Percentiles rank a stretch among this genome's conserved stretches.
Evolutionary conservation across 257 asterid genomes (phyloP).

Genomic region (Linderniella brevidens): DNA sequence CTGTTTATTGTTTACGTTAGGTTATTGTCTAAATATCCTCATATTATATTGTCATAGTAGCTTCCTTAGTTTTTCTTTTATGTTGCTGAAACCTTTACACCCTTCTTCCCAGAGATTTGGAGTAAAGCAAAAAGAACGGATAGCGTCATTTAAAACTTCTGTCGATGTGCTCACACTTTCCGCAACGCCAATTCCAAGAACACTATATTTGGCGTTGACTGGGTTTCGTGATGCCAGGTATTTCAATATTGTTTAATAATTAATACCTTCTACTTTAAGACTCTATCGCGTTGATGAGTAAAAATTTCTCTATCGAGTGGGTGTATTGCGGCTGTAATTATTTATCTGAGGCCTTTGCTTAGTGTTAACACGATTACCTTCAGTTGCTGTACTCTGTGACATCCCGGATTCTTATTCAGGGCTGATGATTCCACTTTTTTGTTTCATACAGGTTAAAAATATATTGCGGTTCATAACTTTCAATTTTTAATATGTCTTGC

Average conservation of each 20-base stretch:
- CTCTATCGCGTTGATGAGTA: too few relatives aligned
- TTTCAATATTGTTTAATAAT: too few relatives aligned
- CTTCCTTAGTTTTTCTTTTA: too few relatives aligned
- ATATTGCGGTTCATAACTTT: not conserved
- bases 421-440: not conserved
- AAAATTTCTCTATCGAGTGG: too few relatives aligned
- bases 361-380: too few relatives aligned
- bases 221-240: conserved; percentile 99
- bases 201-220: conserved; percentile 88
- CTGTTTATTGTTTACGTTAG: too few relatives aligned
- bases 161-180: conserved; percentile 97
- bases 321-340: too few relatives aligned
- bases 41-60: too few relatives aligned
- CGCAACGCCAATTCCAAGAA: conserved; percentile 95
- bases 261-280: not conserved
- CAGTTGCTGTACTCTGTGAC: too few relatives aligned
- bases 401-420: not conserved
- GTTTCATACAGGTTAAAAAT: not conserved
- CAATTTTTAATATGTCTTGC: conserved; percentile 10
- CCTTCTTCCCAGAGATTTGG: conserved; percentile 72
- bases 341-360: too few relatives aligned
- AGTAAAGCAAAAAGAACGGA: conserved; percentile 90
- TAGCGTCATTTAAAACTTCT: conserved; percentile 92
- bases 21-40: too few relatives aligned
- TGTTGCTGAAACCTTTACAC: not conserved